Conservation (phyloP, 1,284 basidiomycete genomes). For the Ustilago tritici region DNA sequence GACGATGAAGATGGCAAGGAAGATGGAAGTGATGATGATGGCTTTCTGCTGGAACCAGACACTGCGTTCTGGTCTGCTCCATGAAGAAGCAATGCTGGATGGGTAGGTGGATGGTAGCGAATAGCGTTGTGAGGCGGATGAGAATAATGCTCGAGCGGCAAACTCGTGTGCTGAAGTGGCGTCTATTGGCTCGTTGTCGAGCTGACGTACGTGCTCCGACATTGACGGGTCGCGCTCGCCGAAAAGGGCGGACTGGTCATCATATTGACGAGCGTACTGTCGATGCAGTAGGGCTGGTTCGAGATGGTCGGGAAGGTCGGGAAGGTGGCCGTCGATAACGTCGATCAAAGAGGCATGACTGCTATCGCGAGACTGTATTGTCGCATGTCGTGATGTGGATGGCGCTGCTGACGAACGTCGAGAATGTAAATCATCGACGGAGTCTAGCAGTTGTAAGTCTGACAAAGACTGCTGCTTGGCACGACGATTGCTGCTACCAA, state of each 20-base stretch:
- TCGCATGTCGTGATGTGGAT: constrained; percentile 10
- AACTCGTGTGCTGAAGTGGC: constrained; percentile 5
- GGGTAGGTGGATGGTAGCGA: constrained; percentile 53
- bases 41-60: constrained; percentile 66
- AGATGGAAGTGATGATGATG: constrained; percentile 66
- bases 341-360: constrained; percentile 1
- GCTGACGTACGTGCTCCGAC: constrained; percentile 2
- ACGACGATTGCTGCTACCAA: constrained; percentile 6
- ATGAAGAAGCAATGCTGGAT: constrained; percentile 56
- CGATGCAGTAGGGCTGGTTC: constrained; percentile 13
- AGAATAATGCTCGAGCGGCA: neutral
- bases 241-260: constrained; percentile 24
- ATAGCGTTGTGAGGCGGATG: constrained; percentile 24
- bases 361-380: neutral
- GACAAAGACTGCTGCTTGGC: constrained; percentile 1
- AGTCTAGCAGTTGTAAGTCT: neutral
- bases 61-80: constrained; percentile 52
- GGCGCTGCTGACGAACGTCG: constrained; percentile 8
- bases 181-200: constrained; percentile 3
- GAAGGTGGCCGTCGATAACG: constrained; percentile 31
- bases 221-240: constrained; percentile 28
- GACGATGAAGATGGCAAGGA: constrained; percentile 68
- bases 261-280: constrained; percentile 30
- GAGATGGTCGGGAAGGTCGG: constrained; percentile 16
- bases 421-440: neutral